phyloP scores from a whole-genome alignment of 2,329 filamentous ascomycete genomes.

The Cadophora luteo-olivacea region DNA sequence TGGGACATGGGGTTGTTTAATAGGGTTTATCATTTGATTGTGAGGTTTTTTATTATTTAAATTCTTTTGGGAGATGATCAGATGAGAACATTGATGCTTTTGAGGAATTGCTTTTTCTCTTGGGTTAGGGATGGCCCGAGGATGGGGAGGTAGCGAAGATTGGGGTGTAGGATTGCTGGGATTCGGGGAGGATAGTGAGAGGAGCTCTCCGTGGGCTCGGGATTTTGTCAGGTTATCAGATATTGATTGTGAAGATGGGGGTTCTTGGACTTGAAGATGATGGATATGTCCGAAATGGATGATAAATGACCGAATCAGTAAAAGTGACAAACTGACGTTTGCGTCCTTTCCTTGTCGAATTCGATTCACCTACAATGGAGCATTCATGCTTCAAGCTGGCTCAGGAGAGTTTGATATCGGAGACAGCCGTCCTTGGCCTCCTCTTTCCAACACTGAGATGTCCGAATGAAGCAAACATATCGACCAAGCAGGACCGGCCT shows the following conservation, averaged over 20 bases:
- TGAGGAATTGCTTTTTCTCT: not conserved
- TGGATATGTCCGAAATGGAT: not conserved
- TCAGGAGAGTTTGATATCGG: not conserved
- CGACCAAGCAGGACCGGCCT: not conserved
- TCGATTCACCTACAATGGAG: too few relatives aligned
- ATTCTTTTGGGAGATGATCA: not conserved
- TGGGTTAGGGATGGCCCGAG: not conserved
- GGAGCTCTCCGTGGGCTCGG: not conserved
- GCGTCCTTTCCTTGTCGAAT: not conserved
- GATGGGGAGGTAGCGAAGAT: not conserved
- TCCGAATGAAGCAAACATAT: not conserved
- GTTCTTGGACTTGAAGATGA: not conserved
- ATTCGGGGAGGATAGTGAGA: not conserved
- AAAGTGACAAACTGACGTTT: not conserved
- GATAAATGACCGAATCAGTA: not conserved
- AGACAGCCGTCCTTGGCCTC: not conserved
- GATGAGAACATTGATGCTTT: not conserved
- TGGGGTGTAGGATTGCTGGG: not conserved
- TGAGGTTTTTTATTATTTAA: not conserved
- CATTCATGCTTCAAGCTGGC: too few relatives aligned
- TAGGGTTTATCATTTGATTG: not conserved
- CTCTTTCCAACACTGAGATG: not conserved
- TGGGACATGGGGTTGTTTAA: not conserved
- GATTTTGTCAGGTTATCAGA: not conserved
- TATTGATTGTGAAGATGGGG: not conserved